These are phyloP conservation scores for Mortierella sp. DNA, from an alignment of 371 early-diverging fungal species.

Conservation along the genomic window DNA sequence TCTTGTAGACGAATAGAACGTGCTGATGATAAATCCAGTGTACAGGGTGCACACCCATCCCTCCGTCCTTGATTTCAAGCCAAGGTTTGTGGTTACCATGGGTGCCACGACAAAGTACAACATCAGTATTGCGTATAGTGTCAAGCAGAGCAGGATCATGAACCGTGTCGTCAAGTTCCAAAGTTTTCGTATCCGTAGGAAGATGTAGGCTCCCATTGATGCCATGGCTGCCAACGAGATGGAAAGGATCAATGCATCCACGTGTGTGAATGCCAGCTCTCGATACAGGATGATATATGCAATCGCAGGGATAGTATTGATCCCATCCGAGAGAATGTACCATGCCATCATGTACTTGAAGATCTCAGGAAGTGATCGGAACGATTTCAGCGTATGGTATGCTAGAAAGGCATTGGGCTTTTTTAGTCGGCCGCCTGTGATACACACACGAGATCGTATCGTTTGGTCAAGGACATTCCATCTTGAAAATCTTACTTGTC, in stretches of 20 bases:
- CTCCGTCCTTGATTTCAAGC: conserved; percentile 18
- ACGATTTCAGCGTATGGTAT: conserved; percentile 25
- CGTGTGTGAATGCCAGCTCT: conserved; percentile 32
- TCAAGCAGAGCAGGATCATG: conserved; percentile 23
- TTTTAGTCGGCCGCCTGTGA: too few species aligned
- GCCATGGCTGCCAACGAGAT: conserved; percentile 32
- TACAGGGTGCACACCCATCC: conserved; percentile 26
- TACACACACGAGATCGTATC: too few species aligned
- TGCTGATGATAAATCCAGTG: conserved; percentile 32
- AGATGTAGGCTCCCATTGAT: conserved; percentile 19
- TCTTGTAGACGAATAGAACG: conserved; percentile 45
- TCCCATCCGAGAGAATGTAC: conserved; percentile 60
- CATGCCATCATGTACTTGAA: conserved; percentile 57
- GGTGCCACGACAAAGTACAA: conserved; percentile 25
- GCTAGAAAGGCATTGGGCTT: conserved; percentile 8
- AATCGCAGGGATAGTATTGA: conserved; percentile 51
- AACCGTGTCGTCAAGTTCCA: conserved; percentile 30
- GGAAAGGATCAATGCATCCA: conserved; percentile 29
- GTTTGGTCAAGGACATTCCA: too few species aligned
- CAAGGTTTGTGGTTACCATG: conserved; percentile 18
- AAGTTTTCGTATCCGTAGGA: conserved; percentile 30
- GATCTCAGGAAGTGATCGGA: conserved; percentile 43
- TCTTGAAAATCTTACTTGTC: conserved; percentile 24
- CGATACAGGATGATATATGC: conserved; percentile 47
- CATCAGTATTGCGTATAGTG: conserved; percentile 19